phyloP scores from a whole-genome alignment of 768 basidiomycete genomes.

The Austroboletus eburneus region DNA sequence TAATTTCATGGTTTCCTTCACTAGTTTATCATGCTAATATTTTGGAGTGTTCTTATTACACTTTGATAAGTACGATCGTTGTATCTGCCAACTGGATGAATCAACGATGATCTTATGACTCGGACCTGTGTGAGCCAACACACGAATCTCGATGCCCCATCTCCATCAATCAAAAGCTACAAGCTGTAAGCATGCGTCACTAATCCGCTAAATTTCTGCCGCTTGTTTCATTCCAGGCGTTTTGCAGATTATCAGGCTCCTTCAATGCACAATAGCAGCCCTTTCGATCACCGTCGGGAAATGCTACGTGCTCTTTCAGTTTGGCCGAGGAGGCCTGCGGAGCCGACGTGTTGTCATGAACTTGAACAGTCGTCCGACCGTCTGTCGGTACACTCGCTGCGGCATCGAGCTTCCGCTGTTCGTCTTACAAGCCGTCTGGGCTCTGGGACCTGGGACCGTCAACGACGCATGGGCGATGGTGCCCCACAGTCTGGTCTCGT shows the following conservation, averaged over 20 bases:
- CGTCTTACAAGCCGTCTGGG: slow-evolving; percentile 1
- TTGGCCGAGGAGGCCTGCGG: neutral
- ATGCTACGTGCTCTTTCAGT: slow-evolving; percentile 2
- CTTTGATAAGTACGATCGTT: too few species aligned
- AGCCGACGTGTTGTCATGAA: slow-evolving; percentile 2
- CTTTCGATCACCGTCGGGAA: neutral
- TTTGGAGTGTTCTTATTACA: too few species aligned
- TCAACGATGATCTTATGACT: too few species aligned
- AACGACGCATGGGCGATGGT: neutral
- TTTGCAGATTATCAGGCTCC: neutral
- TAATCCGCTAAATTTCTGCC: too few species aligned
- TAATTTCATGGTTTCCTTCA: too few species aligned
- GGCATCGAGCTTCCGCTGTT: slow-evolving; percentile 2
- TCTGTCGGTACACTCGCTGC: neutral
- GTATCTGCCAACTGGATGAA: too few species aligned
- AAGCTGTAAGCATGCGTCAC: too few species aligned
- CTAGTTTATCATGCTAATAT: too few species aligned
- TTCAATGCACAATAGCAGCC: neutral
- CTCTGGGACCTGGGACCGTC: neutral
- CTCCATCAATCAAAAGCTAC: too few species aligned
- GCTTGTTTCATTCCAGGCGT: too few species aligned
- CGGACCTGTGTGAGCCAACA: too few species aligned
- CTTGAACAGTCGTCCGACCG: slow-evolving; percentile 1
- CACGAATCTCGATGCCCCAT: too few species aligned
- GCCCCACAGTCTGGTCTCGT: neutral